Percentiles rank a stretch among this genome's conserved stretches.
These are phyloP conservation scores for Cocos nucifera DNA, from an alignment of 176 grass and related monocot genomes.

Conservation along the genomic window DNA sequence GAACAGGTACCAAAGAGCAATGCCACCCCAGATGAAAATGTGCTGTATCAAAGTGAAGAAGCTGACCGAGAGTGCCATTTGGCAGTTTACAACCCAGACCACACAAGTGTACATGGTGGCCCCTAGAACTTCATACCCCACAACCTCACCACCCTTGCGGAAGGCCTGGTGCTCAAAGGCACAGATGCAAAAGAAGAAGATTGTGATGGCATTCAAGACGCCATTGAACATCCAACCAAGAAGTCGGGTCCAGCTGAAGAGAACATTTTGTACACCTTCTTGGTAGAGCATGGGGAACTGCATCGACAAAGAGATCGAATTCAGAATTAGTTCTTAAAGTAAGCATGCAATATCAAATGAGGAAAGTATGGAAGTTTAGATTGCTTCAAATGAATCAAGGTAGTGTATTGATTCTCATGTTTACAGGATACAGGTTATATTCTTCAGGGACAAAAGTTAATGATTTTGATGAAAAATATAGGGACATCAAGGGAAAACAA, in stretches of 20 bases:
- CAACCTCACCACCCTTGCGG: conserved; percentile 31
- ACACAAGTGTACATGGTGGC: conserved; percentile 56
- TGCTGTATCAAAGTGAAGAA: conserved; percentile 84
- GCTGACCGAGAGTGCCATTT: conserved; percentile 54
- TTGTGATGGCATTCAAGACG: conserved; percentile 31
- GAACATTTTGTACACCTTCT: conserved; percentile 71
- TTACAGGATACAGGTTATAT: too few relatives aligned
- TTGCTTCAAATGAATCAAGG: too few relatives aligned
- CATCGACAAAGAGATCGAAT: conserved; percentile 2
- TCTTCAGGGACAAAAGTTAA: too few relatives aligned
- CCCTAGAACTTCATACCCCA: conserved; percentile 32
- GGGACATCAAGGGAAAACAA: too few relatives aligned
- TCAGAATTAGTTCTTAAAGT: background rate
- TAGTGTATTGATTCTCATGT: too few relatives aligned
- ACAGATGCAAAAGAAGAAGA: conserved; percentile 46
- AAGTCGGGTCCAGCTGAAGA: conserved; percentile 71
- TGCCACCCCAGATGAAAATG: conserved; percentile 63
- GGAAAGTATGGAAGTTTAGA: too few relatives aligned
- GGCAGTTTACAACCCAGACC: conserved; percentile 66
- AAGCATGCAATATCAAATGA: background rate
- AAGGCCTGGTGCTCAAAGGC: conserved; percentile 49
- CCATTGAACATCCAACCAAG: conserved; percentile 72
- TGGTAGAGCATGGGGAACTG: conserved; percentile 92
- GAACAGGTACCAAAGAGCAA: conserved; percentile 73
- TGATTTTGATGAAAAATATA: too few relatives aligned